phyloP scores from a whole-genome alignment of 1,284 basidiomycete genomes.

The Trichosporon coremiiforme region DNA sequence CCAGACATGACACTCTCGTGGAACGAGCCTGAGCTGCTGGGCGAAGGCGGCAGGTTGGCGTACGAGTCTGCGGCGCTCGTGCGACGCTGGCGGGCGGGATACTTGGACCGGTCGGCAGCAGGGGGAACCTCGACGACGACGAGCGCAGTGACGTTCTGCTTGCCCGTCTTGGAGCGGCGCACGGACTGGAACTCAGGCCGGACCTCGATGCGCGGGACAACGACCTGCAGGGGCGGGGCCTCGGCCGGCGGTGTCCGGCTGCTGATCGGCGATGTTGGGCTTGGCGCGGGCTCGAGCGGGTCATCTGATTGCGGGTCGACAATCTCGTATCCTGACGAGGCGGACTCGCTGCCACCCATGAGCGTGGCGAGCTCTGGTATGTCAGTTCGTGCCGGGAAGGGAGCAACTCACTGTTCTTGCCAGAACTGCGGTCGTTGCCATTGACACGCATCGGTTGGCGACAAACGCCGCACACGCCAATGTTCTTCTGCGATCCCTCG shows the following conservation, averaged over 20 bases:
- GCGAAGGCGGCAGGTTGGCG: constrained; percentile 47
- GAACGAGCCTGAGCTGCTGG: constrained; percentile 33
- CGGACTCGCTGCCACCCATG: constrained; percentile 62
- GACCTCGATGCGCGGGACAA: constrained; percentile 84
- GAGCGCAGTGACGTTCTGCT: constrained; percentile 81
- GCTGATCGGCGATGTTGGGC: neutral
- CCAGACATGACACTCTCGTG: constrained; percentile 23
- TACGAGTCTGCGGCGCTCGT: constrained; percentile 35
- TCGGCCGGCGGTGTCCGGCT: constrained; percentile 6
- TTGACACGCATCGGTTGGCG: constrained; percentile 88
- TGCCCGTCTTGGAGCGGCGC: constrained; percentile 63
- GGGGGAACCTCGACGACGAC: constrained; percentile 84
- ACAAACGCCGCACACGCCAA: constrained; percentile 96
- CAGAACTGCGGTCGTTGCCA: constrained; percentile 65
- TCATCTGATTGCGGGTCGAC: constrained; percentile 74
- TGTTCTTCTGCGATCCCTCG: constrained; percentile 66
- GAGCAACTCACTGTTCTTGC: constrained; percentile 76
- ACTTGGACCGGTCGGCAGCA: constrained; percentile 59
- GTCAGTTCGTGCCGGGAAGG: constrained; percentile 4
- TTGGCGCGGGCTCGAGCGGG: constrained; percentile 60
- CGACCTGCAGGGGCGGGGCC: constrained; percentile 61
- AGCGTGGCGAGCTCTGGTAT: constrained; percentile 80
- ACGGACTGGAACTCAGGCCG: constrained; percentile 83
- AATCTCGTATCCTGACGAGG: neutral
- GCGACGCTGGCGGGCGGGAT: constrained; percentile 38